These are phyloP conservation scores for Meira miltonrushii DNA, from an alignment of 1,284 basidiomycete genomes.

Conservation along the genomic window DNA sequence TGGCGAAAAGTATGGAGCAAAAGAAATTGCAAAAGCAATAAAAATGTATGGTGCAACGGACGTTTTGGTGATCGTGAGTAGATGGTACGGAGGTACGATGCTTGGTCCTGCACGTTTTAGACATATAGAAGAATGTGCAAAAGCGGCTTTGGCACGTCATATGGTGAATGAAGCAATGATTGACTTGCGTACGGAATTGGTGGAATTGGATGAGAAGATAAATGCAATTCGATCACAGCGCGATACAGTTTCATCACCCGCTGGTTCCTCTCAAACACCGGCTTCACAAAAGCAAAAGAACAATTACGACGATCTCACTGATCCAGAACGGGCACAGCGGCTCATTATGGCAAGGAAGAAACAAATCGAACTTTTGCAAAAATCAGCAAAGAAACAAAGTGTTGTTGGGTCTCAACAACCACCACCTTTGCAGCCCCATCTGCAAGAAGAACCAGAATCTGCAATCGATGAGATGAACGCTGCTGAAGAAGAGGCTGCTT, in stretches of 20 bases:
- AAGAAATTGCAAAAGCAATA: constrained; percentile 32
- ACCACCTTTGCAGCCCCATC: too few relatives aligned
- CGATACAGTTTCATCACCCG: not conserved
- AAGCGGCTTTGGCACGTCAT: constrained; percentile 67
- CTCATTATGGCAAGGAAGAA: constrained; percentile 31
- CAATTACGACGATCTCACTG: constrained; percentile 24
- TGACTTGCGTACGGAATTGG: constrained; percentile 24
- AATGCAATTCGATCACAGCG: not conserved
- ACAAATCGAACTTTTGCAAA: constrained; percentile 26
- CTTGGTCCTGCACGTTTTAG: constrained; percentile 66
- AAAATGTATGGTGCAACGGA: constrained; percentile 42
- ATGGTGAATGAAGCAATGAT: constrained; percentile 58
- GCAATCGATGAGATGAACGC: not conserved
- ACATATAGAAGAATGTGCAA: constrained; percentile 69
- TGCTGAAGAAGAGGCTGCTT: not conserved
- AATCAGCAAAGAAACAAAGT: constrained; percentile 6
- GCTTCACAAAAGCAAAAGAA: not conserved
- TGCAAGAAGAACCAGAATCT: too few relatives aligned
- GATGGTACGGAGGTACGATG: constrained; percentile 71
- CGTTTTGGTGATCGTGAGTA: constrained; percentile 44
- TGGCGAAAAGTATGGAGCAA: constrained; percentile 45
- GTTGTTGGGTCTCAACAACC: too few relatives aligned
- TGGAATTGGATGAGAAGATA: constrained; percentile 28
- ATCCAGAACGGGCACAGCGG: constrained; percentile 27
- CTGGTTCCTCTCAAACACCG: constrained; percentile 2